These are phyloP conservation scores for Trichoderma semiorbis DNA, from an alignment of 2,329 filamentous ascomycete species.

Conservation along the genomic window DNA sequence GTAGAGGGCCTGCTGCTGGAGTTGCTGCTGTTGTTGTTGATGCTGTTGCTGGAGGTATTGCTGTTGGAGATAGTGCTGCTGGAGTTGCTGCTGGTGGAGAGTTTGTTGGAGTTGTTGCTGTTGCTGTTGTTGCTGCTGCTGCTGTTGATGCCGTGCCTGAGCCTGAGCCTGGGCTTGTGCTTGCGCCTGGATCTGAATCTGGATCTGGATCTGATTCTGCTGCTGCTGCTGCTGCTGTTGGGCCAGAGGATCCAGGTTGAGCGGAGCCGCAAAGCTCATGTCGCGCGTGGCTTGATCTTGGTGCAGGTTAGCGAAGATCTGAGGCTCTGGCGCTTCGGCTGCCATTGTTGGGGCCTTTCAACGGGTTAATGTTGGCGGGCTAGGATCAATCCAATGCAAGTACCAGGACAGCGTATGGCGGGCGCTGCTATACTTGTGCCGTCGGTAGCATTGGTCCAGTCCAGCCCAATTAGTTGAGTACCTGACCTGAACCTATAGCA, in stretches of 20 bases:
- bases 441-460: neutral
- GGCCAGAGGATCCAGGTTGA: slow-evolving; percentile 24
- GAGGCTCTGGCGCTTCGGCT: slow-evolving; percentile 10
- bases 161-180: neutral
- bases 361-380: neutral
- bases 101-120: slow-evolving; percentile 22
- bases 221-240: slow-evolving; percentile 29
- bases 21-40: slow-evolving; percentile 20
- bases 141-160: slow-evolving; percentile 11
- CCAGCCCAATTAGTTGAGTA: neutral
- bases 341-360: slow-evolving; percentile 7
- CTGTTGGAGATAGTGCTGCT: slow-evolving; percentile 23
- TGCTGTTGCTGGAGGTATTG: slow-evolving; percentile 20
- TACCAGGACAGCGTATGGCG: slow-evolving; percentile 10
- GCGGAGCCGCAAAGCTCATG: slow-evolving; percentile 34
- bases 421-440: slow-evolving; percentile 1
- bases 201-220: slow-evolving; percentile 14
- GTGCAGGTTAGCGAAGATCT: slow-evolving; percentile 13
- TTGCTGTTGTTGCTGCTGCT: slow-evolving; percentile 20
- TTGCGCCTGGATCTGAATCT: neutral
- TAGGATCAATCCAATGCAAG: neutral
- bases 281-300: slow-evolving; percentile 20
- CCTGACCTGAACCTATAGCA: too few species aligned
- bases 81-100: slow-evolving; percentile 20
- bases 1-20: slow-evolving; percentile 17